These are phyloP conservation scores for Dactylis glomerata DNA, from an alignment of 176 grass and related monocot species.

Conservation along the genomic window DNA sequence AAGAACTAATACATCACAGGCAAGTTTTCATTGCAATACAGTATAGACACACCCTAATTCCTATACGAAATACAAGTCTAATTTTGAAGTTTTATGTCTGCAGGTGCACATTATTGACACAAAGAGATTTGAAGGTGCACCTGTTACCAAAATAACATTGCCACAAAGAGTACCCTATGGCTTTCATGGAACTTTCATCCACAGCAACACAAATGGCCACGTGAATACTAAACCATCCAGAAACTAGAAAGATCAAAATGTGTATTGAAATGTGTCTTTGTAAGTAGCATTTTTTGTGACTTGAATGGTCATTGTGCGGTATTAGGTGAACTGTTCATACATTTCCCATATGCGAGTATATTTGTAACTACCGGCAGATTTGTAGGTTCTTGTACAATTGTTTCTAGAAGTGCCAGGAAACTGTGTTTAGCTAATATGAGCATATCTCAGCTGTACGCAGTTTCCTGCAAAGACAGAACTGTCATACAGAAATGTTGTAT, in stretches of 20 bases:
- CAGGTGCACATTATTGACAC: slow-evolving; percentile 51
- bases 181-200: slow-evolving; percentile 51
- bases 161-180: slow-evolving; percentile 54
- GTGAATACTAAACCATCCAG: neutral
- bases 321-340: neutral
- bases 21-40: neutral
- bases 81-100: neutral
- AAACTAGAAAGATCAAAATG: neutral
- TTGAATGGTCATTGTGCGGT: neutral
- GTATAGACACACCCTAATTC: neutral
- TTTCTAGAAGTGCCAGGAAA: neutral
- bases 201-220: neutral
- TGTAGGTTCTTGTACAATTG: neutral
- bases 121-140: slow-evolving; percentile 31
- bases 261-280: neutral
- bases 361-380: neutral
- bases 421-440: neutral
- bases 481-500: neutral
- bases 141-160: slow-evolving; percentile 48
- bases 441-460: neutral
- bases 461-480: neutral
- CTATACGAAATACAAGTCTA: neutral
- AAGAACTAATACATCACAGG: slow-evolving; percentile 42
- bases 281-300: neutral
- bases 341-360: neutral